Conservation (phyloP, 331 rosid species). For the Ulmus americana region DNA sequence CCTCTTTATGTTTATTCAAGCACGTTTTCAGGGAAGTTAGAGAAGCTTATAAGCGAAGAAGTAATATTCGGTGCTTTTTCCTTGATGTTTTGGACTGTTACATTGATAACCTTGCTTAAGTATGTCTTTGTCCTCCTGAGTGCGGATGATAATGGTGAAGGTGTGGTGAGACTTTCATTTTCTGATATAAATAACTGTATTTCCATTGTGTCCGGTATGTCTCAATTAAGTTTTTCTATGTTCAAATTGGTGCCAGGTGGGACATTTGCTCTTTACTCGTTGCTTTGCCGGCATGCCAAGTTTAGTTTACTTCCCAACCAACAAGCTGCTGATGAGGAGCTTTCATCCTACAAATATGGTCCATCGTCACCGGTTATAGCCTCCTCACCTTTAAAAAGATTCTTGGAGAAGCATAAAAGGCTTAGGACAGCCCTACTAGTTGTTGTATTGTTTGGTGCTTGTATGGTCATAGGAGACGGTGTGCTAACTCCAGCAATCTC, state of each 20-base stretch:
- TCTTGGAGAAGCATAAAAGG: slow-evolving; percentile 74
- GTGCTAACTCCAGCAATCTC: slow-evolving; percentile 77
- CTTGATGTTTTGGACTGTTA: slow-evolving; percentile 88
- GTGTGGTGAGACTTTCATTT: slow-evolving; percentile 29
- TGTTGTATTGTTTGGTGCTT: slow-evolving; percentile 61
- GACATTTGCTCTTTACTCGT: slow-evolving; percentile 76
- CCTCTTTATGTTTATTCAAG: slow-evolving; percentile 84
- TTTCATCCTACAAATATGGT: slow-evolving; percentile 66
- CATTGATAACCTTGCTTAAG: slow-evolving; percentile 72
- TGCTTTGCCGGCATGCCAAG: slow-evolving; percentile 79
- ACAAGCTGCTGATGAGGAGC: slow-evolving; percentile 89
- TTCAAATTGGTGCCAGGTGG: slow-evolving; percentile 50
- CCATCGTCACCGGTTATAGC: slow-evolving; percentile 46
- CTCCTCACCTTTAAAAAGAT: slow-evolving; percentile 56
- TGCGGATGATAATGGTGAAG: slow-evolving; percentile 93
- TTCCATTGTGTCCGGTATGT: slow-evolving; percentile 8
- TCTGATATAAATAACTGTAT: not conserved
- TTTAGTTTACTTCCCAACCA: slow-evolving; percentile 77
- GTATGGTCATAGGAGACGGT: slow-evolving; percentile 78
- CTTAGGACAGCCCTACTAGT: slow-evolving; percentile 57
- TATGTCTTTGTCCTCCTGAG: slow-evolving; percentile 72
- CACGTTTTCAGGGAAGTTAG: slow-evolving; percentile 58
- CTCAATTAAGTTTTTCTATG: slow-evolving; percentile 21
- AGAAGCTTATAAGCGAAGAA: slow-evolving; percentile 53
- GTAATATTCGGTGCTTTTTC: slow-evolving; percentile 83